phyloP scores from a whole-genome alignment of 495 filamentous ascomycete genomes.

The Cladorrhinum samala region DNA sequence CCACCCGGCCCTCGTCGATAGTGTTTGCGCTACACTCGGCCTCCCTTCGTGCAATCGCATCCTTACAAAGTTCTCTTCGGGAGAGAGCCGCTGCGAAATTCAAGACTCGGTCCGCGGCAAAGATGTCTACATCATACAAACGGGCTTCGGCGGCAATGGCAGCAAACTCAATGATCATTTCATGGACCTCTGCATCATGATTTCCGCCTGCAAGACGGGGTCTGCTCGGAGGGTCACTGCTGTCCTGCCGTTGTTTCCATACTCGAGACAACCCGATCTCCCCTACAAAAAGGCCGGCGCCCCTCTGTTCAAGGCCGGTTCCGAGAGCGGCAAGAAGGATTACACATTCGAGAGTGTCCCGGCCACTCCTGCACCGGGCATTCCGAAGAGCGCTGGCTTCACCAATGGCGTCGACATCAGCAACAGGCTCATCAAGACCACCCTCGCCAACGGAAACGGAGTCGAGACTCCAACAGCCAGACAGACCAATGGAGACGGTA shows the following conservation, averaged over 20 bases:
- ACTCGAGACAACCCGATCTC: constrained; percentile 88
- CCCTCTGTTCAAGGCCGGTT: constrained; percentile 65
- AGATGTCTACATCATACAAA: constrained; percentile 96
- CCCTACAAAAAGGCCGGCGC: constrained; percentile 95
- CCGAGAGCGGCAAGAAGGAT: constrained; percentile 47
- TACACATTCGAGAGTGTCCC: constrained; percentile 95
- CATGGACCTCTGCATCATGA: constrained; percentile 93
- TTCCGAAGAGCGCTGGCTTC: constrained; percentile 56
- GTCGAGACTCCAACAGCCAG: constrained; percentile 14
- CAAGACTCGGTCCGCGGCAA: constrained; percentile 94
- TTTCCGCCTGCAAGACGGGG: constrained; percentile 95
- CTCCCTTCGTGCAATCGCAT: constrained; percentile 77
- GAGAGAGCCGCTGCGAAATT: constrained; percentile 92
- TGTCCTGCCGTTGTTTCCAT: constrained; percentile 92
- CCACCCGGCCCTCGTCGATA: constrained; percentile 81
- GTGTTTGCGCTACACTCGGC: constrained; percentile 80
- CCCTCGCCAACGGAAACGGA: constrained; percentile 17
- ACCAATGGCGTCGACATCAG: constrained; percentile 62
- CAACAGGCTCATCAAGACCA: constrained; percentile 52
- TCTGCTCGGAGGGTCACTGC: constrained; percentile 88
- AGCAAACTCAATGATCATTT: constrained; percentile 76
- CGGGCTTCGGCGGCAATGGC: constrained; percentile 48
- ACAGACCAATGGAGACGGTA: constrained; percentile 13
- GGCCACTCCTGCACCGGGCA: constrained; percentile 68
- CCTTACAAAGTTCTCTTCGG: constrained; percentile 88